Evolutionary conservation across 2,329 filamentous ascomycete genomes (phyloP).

Genomic region (Corinectria fuckeliana): DNA sequence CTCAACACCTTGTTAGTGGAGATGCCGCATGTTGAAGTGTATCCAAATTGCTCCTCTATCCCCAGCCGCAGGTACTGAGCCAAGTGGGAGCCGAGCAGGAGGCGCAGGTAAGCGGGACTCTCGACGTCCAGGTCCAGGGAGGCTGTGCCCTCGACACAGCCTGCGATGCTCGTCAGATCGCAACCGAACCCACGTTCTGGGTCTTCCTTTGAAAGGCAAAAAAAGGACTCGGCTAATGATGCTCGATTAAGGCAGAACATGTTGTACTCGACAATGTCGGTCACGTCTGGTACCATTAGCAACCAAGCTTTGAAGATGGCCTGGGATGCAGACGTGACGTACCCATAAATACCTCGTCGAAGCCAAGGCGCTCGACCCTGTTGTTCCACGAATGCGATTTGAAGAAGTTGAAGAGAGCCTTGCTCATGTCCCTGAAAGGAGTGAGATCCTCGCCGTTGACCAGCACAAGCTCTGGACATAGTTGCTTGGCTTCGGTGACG

Average conservation of each 20-base stretch:
- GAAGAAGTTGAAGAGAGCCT: conserved; percentile 77
- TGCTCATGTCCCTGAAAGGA: conserved; percentile 85
- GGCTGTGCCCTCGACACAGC: conserved; percentile 55
- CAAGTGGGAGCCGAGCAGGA: conserved; percentile 82
- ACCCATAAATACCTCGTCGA: conserved; percentile 79
- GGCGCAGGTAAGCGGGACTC: conserved; percentile 59
- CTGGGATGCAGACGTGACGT: conserved; percentile 16
- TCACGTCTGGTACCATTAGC: conserved; percentile 65
- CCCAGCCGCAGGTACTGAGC: conserved; percentile 74
- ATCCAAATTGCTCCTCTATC: conserved; percentile 78
- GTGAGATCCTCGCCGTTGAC: conserved; percentile 87
- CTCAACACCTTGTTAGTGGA: conserved; percentile 86
- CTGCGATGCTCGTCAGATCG: conserved; percentile 72
- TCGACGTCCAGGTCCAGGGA: conserved; percentile 36
- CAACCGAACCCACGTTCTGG: conserved; percentile 83
- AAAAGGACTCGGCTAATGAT: conserved; percentile 74
- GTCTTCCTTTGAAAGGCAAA: conserved; percentile 74
- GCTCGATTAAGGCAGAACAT: conserved; percentile 70
- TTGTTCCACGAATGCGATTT: conserved; percentile 77
- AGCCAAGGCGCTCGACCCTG: conserved; percentile 81
- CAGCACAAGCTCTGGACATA: conserved; percentile 85
- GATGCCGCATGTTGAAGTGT: conserved; percentile 87
- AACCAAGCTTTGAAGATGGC: neutral
- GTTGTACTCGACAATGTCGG: conserved; percentile 87
- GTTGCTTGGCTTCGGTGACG: conserved; percentile 77